Conservation (phyloP, 257 asterid genomes). For the Gardenia jasminoides region DNA sequence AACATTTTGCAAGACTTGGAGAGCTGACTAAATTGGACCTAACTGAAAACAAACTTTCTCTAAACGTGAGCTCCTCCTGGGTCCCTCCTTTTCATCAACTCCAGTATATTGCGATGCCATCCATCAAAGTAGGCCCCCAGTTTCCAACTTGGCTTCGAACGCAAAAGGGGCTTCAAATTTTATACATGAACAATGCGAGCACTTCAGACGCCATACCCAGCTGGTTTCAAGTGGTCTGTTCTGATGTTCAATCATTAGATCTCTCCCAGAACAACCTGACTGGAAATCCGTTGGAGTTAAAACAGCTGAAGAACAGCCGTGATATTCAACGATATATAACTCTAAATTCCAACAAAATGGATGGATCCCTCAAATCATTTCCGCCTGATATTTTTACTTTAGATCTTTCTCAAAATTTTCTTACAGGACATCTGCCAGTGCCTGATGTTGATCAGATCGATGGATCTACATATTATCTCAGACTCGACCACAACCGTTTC, state of each 20-base stretch:
- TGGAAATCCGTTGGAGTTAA: constrained; percentile 13
- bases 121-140: constrained; percentile 10
- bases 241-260: neutral
- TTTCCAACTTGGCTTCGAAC: constrained; percentile 17
- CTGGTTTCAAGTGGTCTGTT: constrained; percentile 8
- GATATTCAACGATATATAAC: neutral
- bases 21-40: neutral
- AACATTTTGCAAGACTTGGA: constrained; percentile 3
- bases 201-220: constrained; percentile 7
- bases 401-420: too few species aligned
- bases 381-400: too few species aligned
- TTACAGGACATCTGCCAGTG: too few species aligned
- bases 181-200: neutral
- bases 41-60: neutral
- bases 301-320: neutral
- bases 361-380: too few species aligned
- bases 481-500: too few species aligned
- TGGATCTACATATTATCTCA: too few species aligned
- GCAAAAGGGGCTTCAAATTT: neutral
- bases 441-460: too few species aligned
- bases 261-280: constrained; percentile 6
- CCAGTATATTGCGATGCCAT: neutral
- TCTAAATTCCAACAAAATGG: constrained; percentile 17
- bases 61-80: constrained; percentile 12
- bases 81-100: constrained; percentile 24